Evolutionary conservation across 805 yeast genomes (phyloP).

Genomic region (Pichia insulana): DNA sequence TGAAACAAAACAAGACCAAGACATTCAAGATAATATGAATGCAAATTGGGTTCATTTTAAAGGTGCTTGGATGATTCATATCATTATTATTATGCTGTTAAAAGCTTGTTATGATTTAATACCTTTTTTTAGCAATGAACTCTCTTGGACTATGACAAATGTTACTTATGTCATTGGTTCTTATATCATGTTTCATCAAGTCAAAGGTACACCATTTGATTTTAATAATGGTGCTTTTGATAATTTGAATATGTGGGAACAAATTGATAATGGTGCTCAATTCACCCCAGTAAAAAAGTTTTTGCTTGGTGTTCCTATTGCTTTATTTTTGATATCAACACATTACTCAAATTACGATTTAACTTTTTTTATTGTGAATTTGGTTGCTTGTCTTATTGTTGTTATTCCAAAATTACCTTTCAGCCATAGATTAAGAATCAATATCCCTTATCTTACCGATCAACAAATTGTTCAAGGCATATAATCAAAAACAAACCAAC

Average conservation of each 20-base stretch:
- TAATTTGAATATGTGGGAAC: slow-evolving; percentile 97
- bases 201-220: slow-evolving; percentile 96
- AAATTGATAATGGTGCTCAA: slow-evolving; percentile 80
- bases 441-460: slow-evolving; percentile 40
- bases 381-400: slow-evolving; percentile 72
- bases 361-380: slow-evolving; percentile 68
- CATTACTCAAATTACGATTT: slow-evolving; percentile 85
- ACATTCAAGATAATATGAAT: slow-evolving; percentile 78
- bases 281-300: slow-evolving; percentile 96
- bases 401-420: slow-evolving; percentile 88
- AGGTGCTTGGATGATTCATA: slow-evolving; percentile 94
- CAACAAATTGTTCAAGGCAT: slow-evolving; percentile 24
- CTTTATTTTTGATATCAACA: slow-evolving; percentile 74
- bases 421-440: slow-evolving; percentile 68
- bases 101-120: slow-evolving; percentile 71
- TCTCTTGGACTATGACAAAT: slow-evolving; percentile 92
- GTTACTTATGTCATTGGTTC: slow-evolving; percentile 84
- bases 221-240: slow-evolving; percentile 96
- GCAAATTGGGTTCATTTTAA: slow-evolving; percentile 95
- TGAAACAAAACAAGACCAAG: slow-evolving; percentile 89
- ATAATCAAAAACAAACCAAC: background rate
- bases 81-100: slow-evolving; percentile 68
- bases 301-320: slow-evolving; percentile 86
- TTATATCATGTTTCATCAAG: slow-evolving; percentile 92
- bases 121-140: slow-evolving; percentile 72